These are phyloP conservation scores for Chrysanthemum makinoi DNA, from an alignment of 129 eudicot species.

Conservation along the genomic window DNA sequence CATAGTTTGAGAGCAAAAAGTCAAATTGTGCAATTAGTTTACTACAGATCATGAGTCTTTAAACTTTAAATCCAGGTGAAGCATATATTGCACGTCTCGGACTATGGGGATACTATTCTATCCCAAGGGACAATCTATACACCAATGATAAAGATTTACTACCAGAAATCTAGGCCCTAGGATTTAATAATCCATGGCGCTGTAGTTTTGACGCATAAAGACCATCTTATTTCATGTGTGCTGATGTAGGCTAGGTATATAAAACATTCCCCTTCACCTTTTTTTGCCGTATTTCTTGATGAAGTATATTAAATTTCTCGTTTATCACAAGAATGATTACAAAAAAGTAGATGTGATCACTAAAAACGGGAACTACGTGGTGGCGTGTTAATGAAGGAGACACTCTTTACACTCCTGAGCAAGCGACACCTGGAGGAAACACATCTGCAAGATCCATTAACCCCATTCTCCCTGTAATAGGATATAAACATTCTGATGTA, in stretches of 20 bases:
- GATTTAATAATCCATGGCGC: conserved; percentile 83
- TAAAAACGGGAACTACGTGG: conserved; percentile 70
- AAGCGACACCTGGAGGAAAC: conserved; percentile 53
- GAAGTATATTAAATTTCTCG: not conserved
- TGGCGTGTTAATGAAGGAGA: conserved; percentile 82
- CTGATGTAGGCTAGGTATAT: conserved; percentile 75
- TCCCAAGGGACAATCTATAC: conserved; percentile 80
- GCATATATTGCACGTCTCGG: conserved; percentile 44
- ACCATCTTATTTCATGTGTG: conserved; percentile 84
- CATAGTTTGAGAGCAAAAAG: conserved; percentile 5
- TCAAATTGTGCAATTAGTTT: not conserved
- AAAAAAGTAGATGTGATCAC: conserved; percentile 79
- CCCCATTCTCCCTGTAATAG: conserved; percentile 79
- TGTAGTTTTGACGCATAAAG: conserved; percentile 85
- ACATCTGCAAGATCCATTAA: conserved; percentile 52
- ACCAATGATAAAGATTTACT: conserved; percentile 47
- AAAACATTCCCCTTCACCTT: not conserved
- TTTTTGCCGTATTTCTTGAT: not conserved
- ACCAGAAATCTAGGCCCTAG: conserved; percentile 74
- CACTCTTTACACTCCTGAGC: conserved; percentile 40
- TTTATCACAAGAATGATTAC: conserved; percentile 44
- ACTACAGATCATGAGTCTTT: not conserved
- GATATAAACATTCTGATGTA: conserved; percentile 65
- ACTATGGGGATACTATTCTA: conserved; percentile 90
- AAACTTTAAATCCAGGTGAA: conserved; percentile 46